phyloP scores from a whole-genome alignment of 1,139 yeast species.

The Eremothecium gossypii region DNA sequence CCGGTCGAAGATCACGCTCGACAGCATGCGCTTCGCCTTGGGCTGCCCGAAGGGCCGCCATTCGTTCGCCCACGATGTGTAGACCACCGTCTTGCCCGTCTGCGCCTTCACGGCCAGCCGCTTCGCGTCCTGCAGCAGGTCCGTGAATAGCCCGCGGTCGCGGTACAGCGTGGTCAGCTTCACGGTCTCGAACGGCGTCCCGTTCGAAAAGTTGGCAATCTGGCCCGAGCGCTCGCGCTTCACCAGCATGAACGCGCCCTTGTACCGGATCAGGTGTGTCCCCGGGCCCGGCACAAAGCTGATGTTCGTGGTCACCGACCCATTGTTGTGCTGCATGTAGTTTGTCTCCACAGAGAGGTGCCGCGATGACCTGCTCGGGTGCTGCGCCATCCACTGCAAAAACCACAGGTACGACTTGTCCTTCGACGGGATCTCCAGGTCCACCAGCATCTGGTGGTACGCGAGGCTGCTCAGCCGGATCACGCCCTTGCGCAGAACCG shows the following conservation, averaged over 20 bases:
- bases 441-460: constrained; percentile 80
- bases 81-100: constrained; percentile 90
- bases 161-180: constrained; percentile 82
- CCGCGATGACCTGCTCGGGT: constrained; percentile 63
- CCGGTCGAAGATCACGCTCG: constrained; percentile 75
- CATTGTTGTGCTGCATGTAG: constrained; percentile 85
- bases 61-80: constrained; percentile 95
- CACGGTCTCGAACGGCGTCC: constrained; percentile 93
- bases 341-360: constrained; percentile 87
- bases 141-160: constrained; percentile 62
- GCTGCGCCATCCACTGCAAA: constrained; percentile 89
- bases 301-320: constrained; percentile 79
- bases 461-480: constrained; percentile 55
- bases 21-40: constrained; percentile 71
- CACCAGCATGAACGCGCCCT: constrained; percentile 82
- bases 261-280: constrained; percentile 74
- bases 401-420: constrained; percentile 95
- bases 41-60: constrained; percentile 99
- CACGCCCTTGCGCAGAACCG: constrained; percentile 65
- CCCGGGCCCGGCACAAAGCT: constrained; percentile 98
- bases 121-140: constrained; percentile 80
- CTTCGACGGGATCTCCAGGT: constrained; percentile 85
- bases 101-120: constrained; percentile 68
- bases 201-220: constrained; percentile 79
- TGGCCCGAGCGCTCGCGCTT: constrained; percentile 87